These are phyloP conservation scores for Trichaptum fuscoviolaceum DNA, from an alignment of 768 basidiomycete species.

Conservation along the genomic window DNA sequence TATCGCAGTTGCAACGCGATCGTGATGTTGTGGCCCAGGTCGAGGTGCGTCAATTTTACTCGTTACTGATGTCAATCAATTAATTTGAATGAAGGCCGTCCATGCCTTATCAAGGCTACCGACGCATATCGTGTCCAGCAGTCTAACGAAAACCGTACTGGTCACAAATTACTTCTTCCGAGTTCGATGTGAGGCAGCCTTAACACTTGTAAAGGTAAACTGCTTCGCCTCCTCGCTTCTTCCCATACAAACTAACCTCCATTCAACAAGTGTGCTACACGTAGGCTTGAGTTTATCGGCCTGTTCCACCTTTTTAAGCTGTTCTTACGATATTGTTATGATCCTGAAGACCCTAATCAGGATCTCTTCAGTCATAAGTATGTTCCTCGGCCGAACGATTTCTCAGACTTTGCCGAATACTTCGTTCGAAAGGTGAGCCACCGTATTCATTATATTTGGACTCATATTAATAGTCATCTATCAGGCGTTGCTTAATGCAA, in stretches of 20 bases:
- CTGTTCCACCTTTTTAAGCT: slow-evolving; percentile 95
- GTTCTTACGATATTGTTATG: slow-evolving; percentile 86
- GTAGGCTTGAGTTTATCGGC: slow-evolving; percentile 79
- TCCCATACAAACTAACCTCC: slow-evolving; percentile 13
- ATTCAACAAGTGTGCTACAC: slow-evolving; percentile 67
- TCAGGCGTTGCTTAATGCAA: slow-evolving; percentile 74
- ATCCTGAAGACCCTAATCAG: slow-evolving; percentile 74
- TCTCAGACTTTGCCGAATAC: slow-evolving; percentile 86
- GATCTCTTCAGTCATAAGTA: slow-evolving; percentile 84
- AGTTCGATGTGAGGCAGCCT: slow-evolving; percentile 90
- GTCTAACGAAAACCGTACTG: slow-evolving; percentile 87
- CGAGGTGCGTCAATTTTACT: slow-evolving; percentile 58
- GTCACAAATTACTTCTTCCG: slow-evolving; percentile 96
- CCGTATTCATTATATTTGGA: slow-evolving; percentile 5
- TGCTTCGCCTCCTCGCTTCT: slow-evolving; percentile 9
- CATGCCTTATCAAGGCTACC: slow-evolving; percentile 78
- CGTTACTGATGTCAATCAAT: neutral
- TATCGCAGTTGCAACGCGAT: slow-evolving; percentile 91
- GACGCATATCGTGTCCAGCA: slow-evolving; percentile 82
- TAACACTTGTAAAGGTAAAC: slow-evolving; percentile 75
- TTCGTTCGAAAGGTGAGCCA: slow-evolving; percentile 83
- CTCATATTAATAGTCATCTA: slow-evolving; percentile 3
- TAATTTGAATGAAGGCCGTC: slow-evolving; percentile 65
- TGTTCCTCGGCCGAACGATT: slow-evolving; percentile 94
- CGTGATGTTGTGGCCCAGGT: slow-evolving; percentile 95